Evolutionary conservation across 1,284 basidiomycete genomes (phyloP).

Genomic region (Cystobasidium sp.): DNA sequence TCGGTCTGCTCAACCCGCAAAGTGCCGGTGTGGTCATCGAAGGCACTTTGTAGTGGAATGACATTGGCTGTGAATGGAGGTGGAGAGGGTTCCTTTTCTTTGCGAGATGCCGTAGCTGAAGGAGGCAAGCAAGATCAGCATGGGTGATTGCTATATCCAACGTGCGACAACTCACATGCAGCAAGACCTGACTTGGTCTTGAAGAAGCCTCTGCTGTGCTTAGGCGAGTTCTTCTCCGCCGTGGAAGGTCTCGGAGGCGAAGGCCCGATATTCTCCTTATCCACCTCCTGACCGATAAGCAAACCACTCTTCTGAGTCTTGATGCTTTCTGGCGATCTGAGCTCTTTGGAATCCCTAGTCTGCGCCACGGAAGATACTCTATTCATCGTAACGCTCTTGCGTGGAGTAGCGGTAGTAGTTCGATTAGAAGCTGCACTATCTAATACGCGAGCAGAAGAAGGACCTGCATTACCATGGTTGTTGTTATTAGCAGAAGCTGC

Average conservation of each 20-base stretch:
- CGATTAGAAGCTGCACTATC: constrained; percentile 3
- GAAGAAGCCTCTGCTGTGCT: not conserved
- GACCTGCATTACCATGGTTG: not conserved
- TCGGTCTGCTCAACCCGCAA: constrained; percentile 6
- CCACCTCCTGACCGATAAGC: not conserved
- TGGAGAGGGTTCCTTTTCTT: constrained; percentile 10
- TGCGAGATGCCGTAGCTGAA: not conserved
- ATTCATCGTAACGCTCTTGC: constrained; percentile 8
- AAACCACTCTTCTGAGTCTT: not conserved
- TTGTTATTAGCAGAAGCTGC: not conserved
- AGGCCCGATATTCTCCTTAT: constrained; percentile 19
- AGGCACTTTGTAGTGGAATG: constrained; percentile 15
- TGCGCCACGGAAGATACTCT: constrained; percentile 4
- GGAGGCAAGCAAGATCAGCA: not conserved
- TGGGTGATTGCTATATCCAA: not conserved
- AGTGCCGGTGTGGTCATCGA: not conserved
- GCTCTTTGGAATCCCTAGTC: constrained; percentile 37
- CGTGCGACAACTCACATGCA: not conserved
- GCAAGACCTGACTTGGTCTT: not conserved
- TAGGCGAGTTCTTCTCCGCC: not conserved
- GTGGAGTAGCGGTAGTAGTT: not conserved
- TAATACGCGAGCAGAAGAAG: not conserved
- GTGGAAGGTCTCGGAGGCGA: not conserved
- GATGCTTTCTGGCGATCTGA: constrained; percentile 33
- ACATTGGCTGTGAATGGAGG: constrained; percentile 21